phyloP scores from a whole-genome alignment of 2,329 filamentous ascomycete genomes.

The Sclerotinia spermophila region DNA sequence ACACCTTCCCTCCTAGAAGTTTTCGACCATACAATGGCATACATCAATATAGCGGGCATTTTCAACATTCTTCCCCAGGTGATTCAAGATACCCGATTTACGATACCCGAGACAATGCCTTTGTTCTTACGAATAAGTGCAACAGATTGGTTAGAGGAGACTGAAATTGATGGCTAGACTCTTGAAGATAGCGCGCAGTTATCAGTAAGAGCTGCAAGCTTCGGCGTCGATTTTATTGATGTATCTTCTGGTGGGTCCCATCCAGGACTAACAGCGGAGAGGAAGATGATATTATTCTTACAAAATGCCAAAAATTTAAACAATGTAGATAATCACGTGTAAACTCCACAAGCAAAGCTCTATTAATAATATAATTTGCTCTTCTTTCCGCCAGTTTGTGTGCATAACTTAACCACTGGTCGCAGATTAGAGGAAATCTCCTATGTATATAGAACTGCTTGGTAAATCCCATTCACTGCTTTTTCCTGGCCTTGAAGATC shows the following conservation, averaged over 20 bases:
- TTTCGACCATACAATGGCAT: too few species aligned
- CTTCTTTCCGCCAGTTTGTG: not conserved
- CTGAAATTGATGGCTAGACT: slow-evolving; percentile 61
- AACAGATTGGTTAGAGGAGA: slow-evolving; percentile 66
- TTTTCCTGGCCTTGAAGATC: not conserved
- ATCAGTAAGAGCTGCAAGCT: slow-evolving; percentile 58
- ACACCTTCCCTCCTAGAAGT: not conserved
- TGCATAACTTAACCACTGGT: not conserved
- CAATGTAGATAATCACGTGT: not conserved
- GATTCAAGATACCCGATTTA: slow-evolving; percentile 56
- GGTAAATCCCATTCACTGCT: not conserved
- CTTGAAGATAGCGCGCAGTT: slow-evolving; percentile 60
- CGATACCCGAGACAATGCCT: slow-evolving; percentile 65
- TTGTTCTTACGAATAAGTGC: slow-evolving; percentile 69
- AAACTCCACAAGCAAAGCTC: not conserved
- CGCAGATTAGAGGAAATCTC: not conserved
- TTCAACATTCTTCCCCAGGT: slow-evolving; percentile 47
- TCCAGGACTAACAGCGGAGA: slow-evolving; percentile 37
- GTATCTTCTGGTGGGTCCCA: slow-evolving; percentile 67
- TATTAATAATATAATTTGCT: not conserved
- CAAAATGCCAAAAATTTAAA: not conserved
- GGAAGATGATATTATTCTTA: not conserved
- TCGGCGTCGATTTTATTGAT: slow-evolving; percentile 72
- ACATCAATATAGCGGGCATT: accelerated
- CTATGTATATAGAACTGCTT: not conserved